Base-by-base conservation (phyloP, 768 basidiomycete species). In the Plicaturopsis crispa region DNA sequence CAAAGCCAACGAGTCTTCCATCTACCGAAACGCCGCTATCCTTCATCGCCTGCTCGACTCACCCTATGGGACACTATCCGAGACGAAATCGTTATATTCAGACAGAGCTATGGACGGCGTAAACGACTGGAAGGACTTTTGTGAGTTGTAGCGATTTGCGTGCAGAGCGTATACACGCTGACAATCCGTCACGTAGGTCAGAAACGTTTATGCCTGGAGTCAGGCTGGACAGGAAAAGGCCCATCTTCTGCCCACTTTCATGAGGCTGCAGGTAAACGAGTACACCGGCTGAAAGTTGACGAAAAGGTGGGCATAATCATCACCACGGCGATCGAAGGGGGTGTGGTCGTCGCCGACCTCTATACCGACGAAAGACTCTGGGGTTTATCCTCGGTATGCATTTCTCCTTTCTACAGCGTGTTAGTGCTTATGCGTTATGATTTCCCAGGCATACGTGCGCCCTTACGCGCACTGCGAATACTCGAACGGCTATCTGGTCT, bases 201-300 rank as follows among this genome's bases (percentile, higher is more conserved):
- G 42, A 63, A 63, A 41, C 69, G 70, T 28, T 47, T 63, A 26
- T 57, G 60, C 30, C 62, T 78, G 34, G 59, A 67, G 36, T 60
- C 53, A 20, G 71, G 68, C 30, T 86, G 83, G 84, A 46, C 57
- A 2, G 84, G 77, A 5, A 57, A 60, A 24, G 72, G 62, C 0
- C 61, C 66, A 2, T 72, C 73, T 8, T 45, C 45, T 3, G 71
- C 24, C 45, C 51, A 1, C 8, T 14, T 8, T 28, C 26, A 28
- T 28, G 26, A 14, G 10, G 40, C 53, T 6, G 48, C 62, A 5
- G 62, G 68, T 16, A 44, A 46, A 18, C 48, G 52, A 4, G 75
- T 84, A 0, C 84, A 88, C 56, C 75, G 84, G 5, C 76, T 88
- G 60, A 89, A 89, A 57, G 70, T 83, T 16, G 87, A 90, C 40